These are phyloP conservation scores for Cubamyces lactineus DNA, from an alignment of 768 basidiomycete species.

Conservation along the genomic window DNA sequence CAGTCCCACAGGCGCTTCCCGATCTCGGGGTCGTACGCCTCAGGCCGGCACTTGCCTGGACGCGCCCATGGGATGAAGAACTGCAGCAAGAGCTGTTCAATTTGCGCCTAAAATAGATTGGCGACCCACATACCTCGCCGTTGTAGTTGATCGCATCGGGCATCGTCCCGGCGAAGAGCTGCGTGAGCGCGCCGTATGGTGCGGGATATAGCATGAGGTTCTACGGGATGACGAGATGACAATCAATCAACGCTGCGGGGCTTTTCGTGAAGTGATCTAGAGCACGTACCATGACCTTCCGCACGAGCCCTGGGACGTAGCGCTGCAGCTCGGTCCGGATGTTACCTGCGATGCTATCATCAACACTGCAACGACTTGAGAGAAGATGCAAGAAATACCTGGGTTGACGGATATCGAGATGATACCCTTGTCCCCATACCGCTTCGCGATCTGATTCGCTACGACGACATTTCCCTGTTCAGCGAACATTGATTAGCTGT, in stretches of 20 bases:
- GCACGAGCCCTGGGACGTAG: neutral
- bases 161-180: constrained; percentile 40
- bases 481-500: no score
- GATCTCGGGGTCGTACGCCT: constrained; percentile 27
- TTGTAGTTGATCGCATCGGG: constrained; percentile 42
- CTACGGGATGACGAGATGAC: neutral
- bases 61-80: constrained; percentile 33
- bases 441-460: constrained; percentile 49
- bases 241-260: no score
- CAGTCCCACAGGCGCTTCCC: constrained; percentile 30
- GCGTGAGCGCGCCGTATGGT: constrained; percentile 36
- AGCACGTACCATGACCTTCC: constrained; percentile 12
- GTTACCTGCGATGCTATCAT: constrained; percentile 15
- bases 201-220: constrained; percentile 34
- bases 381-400: constrained; percentile 32
- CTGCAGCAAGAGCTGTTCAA: constrained; percentile 5
- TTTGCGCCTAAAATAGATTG: neutral
- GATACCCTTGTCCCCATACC: constrained; percentile 49
- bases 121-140: constrained; percentile 42
- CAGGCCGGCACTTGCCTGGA: constrained; percentile 25
- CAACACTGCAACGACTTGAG: constrained; percentile 35
- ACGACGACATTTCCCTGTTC: constrained; percentile 49
- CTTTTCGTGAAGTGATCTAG: neutral
- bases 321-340: constrained; percentile 26
- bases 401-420: constrained; percentile 52